Base-by-base conservation (phyloP, 1,284 basidiomycete species). In the Cryptococcus sp. region DNA sequence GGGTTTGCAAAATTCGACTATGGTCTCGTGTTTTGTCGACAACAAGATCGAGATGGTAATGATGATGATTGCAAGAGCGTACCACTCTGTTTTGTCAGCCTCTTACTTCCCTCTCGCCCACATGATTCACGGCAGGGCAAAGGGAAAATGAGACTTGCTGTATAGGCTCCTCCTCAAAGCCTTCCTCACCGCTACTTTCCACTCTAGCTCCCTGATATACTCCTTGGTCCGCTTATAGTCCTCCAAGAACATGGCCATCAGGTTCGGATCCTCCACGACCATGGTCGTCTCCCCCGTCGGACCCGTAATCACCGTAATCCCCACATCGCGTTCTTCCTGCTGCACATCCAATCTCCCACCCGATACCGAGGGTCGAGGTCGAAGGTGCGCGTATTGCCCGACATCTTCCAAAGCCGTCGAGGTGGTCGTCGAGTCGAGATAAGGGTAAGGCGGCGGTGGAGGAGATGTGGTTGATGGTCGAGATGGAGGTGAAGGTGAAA, bases 1-100 rank as follows among this genome's bases (percentile, higher is more conserved):
- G 5, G 67, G 67, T 25, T 51, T 43, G 38, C 60, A 62, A 54
- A 64, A 66, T 4, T 63, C 46, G 42, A 71, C 63, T 40, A 69
- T 61, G 9, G 55, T 50, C 21, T 63, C 59, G 53, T 71, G 69
- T 43, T 71, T 64, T 2, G 57, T 45, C 11, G 61, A 59, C 16
- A 71, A 48, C 6, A 69, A 56, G 3, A 62, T 60, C 12, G 66
- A 58, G 21, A 71, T 43, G 24, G 56, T 51, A 38, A 65, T 59
- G 11, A 59, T 50, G 41, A 71, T 52, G 5, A 63, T 51, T 7
- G 60, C 39, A 18, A 71, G 59, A 1, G 57, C 54, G 46, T 71
- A 71, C 69, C 69, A 69, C 45, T 71, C 66, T 68, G 55, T n/a
- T n/a, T n/a, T n/a, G n/a, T n/a, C n/a, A n/a, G n/a, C n/a, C n/a